phyloP scores from a whole-genome alignment of 305 asterid genomes.

The Fraxinus sp. region DNA sequence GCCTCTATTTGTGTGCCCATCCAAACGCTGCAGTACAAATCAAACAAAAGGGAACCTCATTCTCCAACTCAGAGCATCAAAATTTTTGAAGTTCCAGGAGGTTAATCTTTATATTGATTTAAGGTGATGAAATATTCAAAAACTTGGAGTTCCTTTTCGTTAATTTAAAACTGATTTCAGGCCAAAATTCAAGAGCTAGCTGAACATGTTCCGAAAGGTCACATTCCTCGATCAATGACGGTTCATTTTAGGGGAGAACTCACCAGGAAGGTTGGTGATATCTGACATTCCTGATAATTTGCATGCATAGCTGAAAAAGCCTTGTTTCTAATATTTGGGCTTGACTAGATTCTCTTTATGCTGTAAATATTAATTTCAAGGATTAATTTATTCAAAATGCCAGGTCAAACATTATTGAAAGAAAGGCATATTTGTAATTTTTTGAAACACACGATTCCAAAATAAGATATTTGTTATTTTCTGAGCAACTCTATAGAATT shows the following conservation, averaged over 20 bases:
- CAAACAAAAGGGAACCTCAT: constrained; percentile 79
- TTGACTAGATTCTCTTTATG: not conserved
- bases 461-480: not conserved
- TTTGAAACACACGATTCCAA: not conserved
- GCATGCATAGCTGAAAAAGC: not conserved
- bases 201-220: constrained; percentile 98
- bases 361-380: not conserved
- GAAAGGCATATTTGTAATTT: not conserved
- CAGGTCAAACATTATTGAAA: not conserved
- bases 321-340: not conserved
- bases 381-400: not conserved
- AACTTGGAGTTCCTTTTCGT: constrained; percentile 6
- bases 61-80: constrained; percentile 88
- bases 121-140: constrained; percentile 8
- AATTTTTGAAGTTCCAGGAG: constrained; percentile 92
- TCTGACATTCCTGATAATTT: constrained; percentile 10
- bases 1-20: constrained; percentile 92
- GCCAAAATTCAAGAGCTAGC: constrained; percentile 92
- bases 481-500: not conserved
- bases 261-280: constrained; percentile 73
- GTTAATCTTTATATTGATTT: constrained; percentile 33
- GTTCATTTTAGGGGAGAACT: constrained; percentile 94
- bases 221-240: constrained; percentile 89
- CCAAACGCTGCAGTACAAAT: constrained; percentile 61
- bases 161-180: constrained; percentile 44